Conservation (phyloP, 441 rosid species). For the Populus hybrid region DNA sequence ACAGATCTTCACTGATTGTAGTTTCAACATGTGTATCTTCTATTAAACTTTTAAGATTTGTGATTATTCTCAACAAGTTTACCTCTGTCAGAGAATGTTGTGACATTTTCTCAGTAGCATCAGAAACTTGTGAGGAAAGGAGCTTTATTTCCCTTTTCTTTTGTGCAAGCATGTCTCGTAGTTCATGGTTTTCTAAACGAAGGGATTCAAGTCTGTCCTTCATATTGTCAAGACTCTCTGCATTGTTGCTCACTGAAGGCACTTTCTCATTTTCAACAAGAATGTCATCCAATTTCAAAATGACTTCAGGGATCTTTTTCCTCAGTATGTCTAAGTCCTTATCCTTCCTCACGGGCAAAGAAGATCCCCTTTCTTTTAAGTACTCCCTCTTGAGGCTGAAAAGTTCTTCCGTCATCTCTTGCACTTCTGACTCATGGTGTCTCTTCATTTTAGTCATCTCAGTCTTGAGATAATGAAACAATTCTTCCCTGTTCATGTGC, state of each 20-base stretch:
- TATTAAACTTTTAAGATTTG: constrained; percentile 38
- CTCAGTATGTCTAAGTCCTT: constrained; percentile 67
- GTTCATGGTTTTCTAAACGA: constrained; percentile 46
- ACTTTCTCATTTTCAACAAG: constrained; percentile 50
- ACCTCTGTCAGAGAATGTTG: constrained; percentile 42
- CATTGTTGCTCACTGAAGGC: constrained; percentile 33
- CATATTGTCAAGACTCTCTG: constrained; percentile 37
- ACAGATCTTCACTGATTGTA: constrained; percentile 46
- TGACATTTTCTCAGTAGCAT: constrained; percentile 43
- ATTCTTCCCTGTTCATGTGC: constrained; percentile 43
- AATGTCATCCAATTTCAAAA: constrained; percentile 56
- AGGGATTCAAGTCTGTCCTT: constrained; percentile 54
- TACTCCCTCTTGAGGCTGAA: constrained; percentile 62
- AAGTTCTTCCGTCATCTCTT: constrained; percentile 57
- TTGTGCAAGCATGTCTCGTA: constrained; percentile 44
- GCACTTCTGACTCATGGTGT: constrained; percentile 58
- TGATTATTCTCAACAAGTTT: constrained; percentile 36
- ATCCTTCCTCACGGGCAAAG: constrained; percentile 55
- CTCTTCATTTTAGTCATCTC: constrained; percentile 92
- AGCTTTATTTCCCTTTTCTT: constrained; percentile 42
- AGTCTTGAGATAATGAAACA: constrained; percentile 51
- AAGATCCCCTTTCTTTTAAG: constrained; percentile 56
- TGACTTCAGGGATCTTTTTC: constrained; percentile 69
- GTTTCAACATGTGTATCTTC: constrained; percentile 56
- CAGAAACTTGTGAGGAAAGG: constrained; percentile 49